Base-by-base conservation (phyloP, 768 basidiomycete species). In the Mycena albidolilacea region DNA sequence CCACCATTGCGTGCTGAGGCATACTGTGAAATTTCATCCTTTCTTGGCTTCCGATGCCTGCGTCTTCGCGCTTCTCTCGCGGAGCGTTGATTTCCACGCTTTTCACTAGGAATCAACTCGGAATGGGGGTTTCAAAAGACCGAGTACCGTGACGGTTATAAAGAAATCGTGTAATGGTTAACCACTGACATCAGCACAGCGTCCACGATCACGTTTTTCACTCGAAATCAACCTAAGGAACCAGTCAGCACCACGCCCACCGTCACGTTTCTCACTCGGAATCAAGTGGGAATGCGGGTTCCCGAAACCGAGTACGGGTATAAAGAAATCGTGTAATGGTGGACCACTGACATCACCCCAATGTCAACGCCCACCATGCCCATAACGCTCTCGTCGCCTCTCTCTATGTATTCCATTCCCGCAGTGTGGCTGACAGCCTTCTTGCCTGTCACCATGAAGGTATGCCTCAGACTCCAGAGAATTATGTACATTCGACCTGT, bases 341-440 rank as follows among this genome's bases (percentile, higher is more conserved):
- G 30, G 30, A 30, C 30, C 30, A 30, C 30, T 30, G 30, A 30
- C 30, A 30, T 30, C 30, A 30, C 2, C 23, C 30, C 55, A 57
- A n/a, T 59, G 37, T 5, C 19, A 21, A 21, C 52, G 10, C 17
- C 70, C 43, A 63, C 61, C 66, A 72, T 72, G 66, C 60, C 65
- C 39, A 17, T 67, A 9, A 63, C 61, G 5, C 71, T 72, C 41
- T 71, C 74, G 46, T 65, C 70, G 23, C 70, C 70, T 23, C 70
- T 75, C 46, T 75, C 74, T 5, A 37, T 75, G 44, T 75, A 72
- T 54, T 75, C 71, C 23, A 75, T 75, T 68, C 75, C 75, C 12
- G 71, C 69, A 21, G 69, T 75, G 8, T 75, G 75, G 75, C 38
- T 73, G n/a, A 75, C 75, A 4, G 75, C 75, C 11, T 75, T 75